Evolutionary conservation across 1,284 basidiomycete genomes (phyloP), one percentile per base, ranked within the genome.

Genomic region (Tilletia caries): DNA sequence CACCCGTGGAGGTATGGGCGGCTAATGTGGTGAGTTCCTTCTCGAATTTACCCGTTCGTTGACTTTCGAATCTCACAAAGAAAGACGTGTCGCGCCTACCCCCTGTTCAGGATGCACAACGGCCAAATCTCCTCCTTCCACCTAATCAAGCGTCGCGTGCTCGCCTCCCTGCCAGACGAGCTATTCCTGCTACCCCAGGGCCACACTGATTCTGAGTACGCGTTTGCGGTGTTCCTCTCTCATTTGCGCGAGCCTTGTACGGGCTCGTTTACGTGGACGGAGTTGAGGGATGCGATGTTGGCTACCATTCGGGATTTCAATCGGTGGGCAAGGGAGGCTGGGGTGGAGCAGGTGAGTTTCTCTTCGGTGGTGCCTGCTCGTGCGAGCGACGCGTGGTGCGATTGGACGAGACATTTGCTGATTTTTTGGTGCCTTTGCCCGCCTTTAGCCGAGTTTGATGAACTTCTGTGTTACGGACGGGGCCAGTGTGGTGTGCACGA

Each of bases 381-480:
- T n/a, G 34, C 29, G 25, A 48, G 33, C 32, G 3, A 37, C 6
- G n/a, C 68, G 41, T 41, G 10, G 20, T 27, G n/a, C n/a, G 25
- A 8, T n/a, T 54, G 27, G 32, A n/a, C 4, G 44, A 29, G 12
- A 62, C 50, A 8, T 50, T 64, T 58, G 67, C 44, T 18, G 41
- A 27, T 66, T n/a, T 66, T 34, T 6, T 41, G 37, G 15, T 41
- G 37, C 37, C 15, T n/a, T n/a, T n/a, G n/a, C n/a, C n/a, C n/a
- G n/a, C n/a, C n/a, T 44, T 23, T 80, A 93, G 88, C 95, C 95
- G 15, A 92, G 91, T 76, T 85, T 97, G 70, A 89, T 95, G 90
- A 98, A 98, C 83, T 98, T 96, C 82, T 95, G 93, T 78, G 91
- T 98, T 32, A 93, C 93, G 1, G 95, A 98, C 80, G 95, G 95